Evolutionary conservation across 108 stramenopile species (phyloP), one percentile per base, ranked within the genome.

Genomic region (Nitzschia sp.): DNA sequence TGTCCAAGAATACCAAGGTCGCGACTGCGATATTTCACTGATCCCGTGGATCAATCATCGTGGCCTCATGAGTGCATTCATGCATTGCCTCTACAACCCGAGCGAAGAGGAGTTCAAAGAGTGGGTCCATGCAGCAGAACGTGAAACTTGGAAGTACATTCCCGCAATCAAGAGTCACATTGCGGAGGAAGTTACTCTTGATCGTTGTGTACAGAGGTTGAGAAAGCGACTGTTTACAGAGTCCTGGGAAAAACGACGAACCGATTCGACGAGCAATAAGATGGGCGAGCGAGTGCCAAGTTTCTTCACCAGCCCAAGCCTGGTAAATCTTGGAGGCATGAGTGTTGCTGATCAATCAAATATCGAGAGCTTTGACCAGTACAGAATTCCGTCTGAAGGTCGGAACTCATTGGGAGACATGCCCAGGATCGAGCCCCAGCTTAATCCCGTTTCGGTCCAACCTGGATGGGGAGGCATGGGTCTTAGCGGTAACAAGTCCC

Each of bases 1-100:
- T 61, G 87, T 88, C 15, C 93, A 94, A 74, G 95, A 97, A 71
- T 99, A 99, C 74, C 96, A 96, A 70, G 98, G 98, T 2, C 72
- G 97, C n/a, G 83, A 90, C 54, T 83, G 80, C 58, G 98, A 99
- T 74, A 85, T 99, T n/a, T 98, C 98, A 17, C 70, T 99, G 46
- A 89, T 93, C 38, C 98, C 98, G 11, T 96, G 97, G 95, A 68
- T 80, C 31, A 83, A 87, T 27, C 91, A 96, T 55, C 81, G 95
- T 38, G 74, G 83, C 26, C 62, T 97, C n/a, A 68, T 89, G 2
- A 84, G 80, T 56, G 90, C 92, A 6, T 72, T 98, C 53, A 63
- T 91, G 54, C 86, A 92, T 68, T 80, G 80, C 64, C 82, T 98
- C 46, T 87, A 88, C 67, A 99, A 99, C 73, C 97, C 98, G 28